A percentile compares a stretch with the other conserved stretches of the same genome.
Evolutionary conservation across 768 basidiomycete genomes (phyloP).

Genomic region (Boletus vinaceobasis): DNA sequence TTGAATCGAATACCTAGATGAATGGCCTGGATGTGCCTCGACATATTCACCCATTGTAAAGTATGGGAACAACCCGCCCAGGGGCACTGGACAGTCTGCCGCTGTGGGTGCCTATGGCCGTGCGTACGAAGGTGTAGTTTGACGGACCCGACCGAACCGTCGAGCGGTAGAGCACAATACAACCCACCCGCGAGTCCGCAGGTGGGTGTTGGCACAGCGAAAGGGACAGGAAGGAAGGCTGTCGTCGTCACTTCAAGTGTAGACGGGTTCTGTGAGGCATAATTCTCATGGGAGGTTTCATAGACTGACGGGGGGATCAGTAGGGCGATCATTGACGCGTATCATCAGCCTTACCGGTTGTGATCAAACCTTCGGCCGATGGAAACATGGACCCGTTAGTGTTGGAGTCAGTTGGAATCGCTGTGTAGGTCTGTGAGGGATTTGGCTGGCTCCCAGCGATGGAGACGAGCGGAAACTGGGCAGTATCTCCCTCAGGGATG

Average conservation of each 20-base stretch:
- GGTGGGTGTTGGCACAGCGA: background rate
- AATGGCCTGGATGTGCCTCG: slow-evolving; percentile 4
- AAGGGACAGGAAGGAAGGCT: background rate
- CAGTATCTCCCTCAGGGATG: background rate
- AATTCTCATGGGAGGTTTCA: background rate
- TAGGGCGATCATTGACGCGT: background rate
- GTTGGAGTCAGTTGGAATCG: background rate
- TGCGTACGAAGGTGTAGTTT: slow-evolving; percentile 10
- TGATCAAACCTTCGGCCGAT: background rate
- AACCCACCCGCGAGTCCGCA: background rate
- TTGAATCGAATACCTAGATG: slow-evolving; percentile 2
- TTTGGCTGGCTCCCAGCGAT: background rate
- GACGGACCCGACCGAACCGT: background rate
- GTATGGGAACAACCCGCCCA: slow-evolving; percentile 8
- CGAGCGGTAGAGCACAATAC: background rate
- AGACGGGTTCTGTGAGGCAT: background rate
- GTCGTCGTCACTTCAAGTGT: background rate
- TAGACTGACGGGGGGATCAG: slow-evolving; percentile 2
- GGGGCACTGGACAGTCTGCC: background rate
- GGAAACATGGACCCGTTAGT: background rate
- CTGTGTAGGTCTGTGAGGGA: background rate
- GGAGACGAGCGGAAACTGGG: too few species aligned
- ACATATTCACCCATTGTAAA: slow-evolving; percentile 4
- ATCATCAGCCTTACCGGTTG: background rate
- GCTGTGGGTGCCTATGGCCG: slow-evolving; percentile 2